Evolutionary conservation across 257 asterid species (phyloP).

Genomic region (Striga asiatica): DNA sequence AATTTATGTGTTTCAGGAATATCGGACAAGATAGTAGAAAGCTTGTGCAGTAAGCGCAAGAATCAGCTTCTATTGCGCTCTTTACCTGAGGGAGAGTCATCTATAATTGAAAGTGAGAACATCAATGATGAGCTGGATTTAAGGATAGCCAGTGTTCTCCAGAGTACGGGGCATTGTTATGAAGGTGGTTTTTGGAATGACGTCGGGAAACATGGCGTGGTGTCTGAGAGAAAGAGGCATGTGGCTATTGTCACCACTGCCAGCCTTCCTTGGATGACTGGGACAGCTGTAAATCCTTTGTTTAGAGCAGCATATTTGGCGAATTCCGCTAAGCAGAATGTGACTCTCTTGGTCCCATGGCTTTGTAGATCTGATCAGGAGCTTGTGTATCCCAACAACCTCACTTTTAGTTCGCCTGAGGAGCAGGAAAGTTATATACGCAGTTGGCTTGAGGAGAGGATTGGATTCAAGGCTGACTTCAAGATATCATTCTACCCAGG

Average conservation of each 20-base stretch:
- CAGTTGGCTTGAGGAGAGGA: slow-evolving; percentile 91
- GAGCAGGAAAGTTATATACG: slow-evolving; percentile 87
- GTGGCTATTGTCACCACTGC: slow-evolving; percentile 98
- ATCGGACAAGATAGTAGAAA: slow-evolving; percentile 90
- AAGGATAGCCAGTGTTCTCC: slow-evolving; percentile 89
- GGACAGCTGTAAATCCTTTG: slow-evolving; percentile 95
- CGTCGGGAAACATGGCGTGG: slow-evolving; percentile 30
- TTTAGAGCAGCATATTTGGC: slow-evolving; percentile 97
- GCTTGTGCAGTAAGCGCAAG: slow-evolving; percentile 77
- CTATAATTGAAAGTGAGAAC: slow-evolving; percentile 55
- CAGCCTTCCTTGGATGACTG: slow-evolving; percentile 99
- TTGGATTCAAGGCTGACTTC: slow-evolving; percentile 85
- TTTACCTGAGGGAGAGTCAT: slow-evolving; percentile 55
- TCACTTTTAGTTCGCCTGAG: slow-evolving; percentile 86
- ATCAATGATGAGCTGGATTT: slow-evolving; percentile 66
- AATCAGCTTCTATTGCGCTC: slow-evolving; percentile 51
- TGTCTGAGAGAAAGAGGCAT: slow-evolving; percentile 60
- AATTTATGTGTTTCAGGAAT: slow-evolving; percentile 63
- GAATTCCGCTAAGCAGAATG: slow-evolving; percentile 71
- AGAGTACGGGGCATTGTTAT: slow-evolving; percentile 83
- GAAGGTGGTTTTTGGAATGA: slow-evolving; percentile 92
- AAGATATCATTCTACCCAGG: slow-evolving; percentile 97
- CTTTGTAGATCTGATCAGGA: slow-evolving; percentile 91
- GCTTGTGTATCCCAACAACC: slow-evolving; percentile 81
- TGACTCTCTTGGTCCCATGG: slow-evolving; percentile 96